Evolutionary conservation across 805 yeast genomes (phyloP).

Genomic region (Spathaspora gorwiae): DNA sequence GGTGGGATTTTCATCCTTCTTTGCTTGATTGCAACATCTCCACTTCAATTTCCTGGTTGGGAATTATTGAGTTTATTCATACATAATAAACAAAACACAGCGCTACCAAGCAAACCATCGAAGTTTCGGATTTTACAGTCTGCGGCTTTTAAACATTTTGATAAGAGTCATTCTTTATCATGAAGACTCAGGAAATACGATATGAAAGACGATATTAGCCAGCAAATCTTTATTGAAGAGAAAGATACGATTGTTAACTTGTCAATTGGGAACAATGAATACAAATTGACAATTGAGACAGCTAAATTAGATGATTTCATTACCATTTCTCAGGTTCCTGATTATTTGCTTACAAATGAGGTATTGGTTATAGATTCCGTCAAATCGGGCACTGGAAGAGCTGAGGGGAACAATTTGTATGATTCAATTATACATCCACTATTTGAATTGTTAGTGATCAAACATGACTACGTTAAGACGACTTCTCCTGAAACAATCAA

Average conservation of each 20-base stretch:
- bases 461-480: conserved; percentile 43
- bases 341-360: conserved; percentile 4
- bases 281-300: background rate
- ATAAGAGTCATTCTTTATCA: background rate
- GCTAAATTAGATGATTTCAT: background rate
- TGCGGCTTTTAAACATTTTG: no score
- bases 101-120: no score
- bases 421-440: conserved; percentile 43
- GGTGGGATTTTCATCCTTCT: no score
- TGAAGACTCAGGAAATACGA: background rate
- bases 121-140: no score
- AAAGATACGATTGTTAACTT: background rate
- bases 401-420: conserved; percentile 32
- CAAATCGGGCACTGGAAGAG: conserved; percentile 44
- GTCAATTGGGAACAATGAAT: background rate
- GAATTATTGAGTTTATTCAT: no score
- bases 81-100: no score
- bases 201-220: background rate
- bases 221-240: background rate
- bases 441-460: conserved; percentile 31
- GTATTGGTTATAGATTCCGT: conserved; percentile 45
- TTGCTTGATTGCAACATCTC: no score
- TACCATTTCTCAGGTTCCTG: background rate
- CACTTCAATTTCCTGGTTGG: no score
- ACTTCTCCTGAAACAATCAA: conserved; percentile 31